Conservation (phyloP, 2,329 filamentous ascomycete species). For the Sporothrix curviconia region DNA sequence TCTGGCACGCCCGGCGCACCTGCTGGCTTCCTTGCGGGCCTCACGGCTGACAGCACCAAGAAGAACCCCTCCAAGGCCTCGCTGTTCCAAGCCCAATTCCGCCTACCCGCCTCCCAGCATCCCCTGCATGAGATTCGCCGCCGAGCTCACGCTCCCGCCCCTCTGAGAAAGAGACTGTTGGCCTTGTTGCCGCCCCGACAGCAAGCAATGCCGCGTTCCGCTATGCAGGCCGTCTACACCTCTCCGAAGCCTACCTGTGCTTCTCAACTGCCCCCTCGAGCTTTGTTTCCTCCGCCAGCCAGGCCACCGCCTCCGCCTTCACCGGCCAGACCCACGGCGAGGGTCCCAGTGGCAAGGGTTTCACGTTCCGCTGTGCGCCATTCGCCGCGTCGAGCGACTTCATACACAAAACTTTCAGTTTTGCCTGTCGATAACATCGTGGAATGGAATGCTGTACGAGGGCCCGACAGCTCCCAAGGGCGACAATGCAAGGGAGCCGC, state of each 20-base stretch:
- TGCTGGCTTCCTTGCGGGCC: constrained; percentile 25
- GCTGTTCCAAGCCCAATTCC: constrained; percentile 93
- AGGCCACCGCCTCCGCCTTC: constrained; percentile 73
- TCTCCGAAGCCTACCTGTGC: constrained; percentile 91
- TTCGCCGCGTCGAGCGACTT: constrained; percentile 83
- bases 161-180: constrained; percentile 26
- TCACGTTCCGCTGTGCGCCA: constrained; percentile 85
- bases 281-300: constrained; percentile 73
- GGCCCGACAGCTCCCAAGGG: constrained; percentile 39
- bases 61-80: constrained; percentile 78
- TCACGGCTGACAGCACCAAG: constrained; percentile 57
- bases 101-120: constrained; percentile 83
- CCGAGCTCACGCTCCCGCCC: constrained; percentile 82
- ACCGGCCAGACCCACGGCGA: constrained; percentile 90
- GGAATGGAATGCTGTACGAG: constrained; percentile 66
- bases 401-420: constrained; percentile 90
- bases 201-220: constrained; percentile 64
- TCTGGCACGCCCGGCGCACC: constrained; percentile 14
- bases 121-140: constrained; percentile 94
- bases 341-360: constrained; percentile 89
- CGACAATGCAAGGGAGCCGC: constrained; percentile 29
- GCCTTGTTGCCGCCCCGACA: constrained; percentile 5
- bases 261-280: constrained; percentile 92
- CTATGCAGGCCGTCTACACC: constrained; percentile 85
- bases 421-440: constrained; percentile 88